Percentiles rank a stretch among this genome's conserved stretches.
Conservation (phyloP, 2,329 filamentous ascomycete species). For the Verticillium zaregamsianum region DNA sequence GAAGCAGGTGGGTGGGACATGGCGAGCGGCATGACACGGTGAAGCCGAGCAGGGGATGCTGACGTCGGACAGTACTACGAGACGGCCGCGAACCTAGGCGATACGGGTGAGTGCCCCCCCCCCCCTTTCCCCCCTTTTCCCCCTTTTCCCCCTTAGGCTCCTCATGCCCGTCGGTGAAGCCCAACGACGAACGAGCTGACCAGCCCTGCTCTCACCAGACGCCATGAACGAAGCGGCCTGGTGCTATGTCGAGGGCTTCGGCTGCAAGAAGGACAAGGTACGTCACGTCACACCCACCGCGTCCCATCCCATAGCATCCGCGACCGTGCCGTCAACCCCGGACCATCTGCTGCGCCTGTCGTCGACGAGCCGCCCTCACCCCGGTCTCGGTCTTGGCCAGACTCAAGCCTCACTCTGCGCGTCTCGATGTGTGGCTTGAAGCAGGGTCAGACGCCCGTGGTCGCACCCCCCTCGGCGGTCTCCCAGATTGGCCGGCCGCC, state of each 20-base stretch:
- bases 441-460: neutral
- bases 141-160: neutral
- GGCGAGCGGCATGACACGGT: constrained; percentile 6
- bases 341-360: neutral
- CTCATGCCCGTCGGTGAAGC: constrained; percentile 2
- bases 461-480: neutral
- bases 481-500: neutral
- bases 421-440: neutral
- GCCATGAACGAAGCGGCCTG: constrained; percentile 96
- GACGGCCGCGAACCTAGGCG: constrained; percentile 92
- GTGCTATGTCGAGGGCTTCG: constrained; percentile 97
- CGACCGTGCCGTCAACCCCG: neutral
- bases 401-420: neutral
- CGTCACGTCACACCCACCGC: constrained; percentile 29
- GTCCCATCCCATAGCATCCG: neutral
- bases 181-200: constrained; percentile 8
- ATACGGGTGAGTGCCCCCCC: constrained; percentile 58
- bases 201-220: constrained; percentile 46
- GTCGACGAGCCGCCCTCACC: neutral
- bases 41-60: constrained; percentile 19
- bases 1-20: constrained; percentile 47
- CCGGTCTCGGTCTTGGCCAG: neutral
- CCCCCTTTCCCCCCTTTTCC: neutral
- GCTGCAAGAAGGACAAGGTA: constrained; percentile 98
- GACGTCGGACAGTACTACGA: constrained; percentile 75